phyloP scores from a whole-genome alignment of 2,329 filamentous ascomycete genomes.

The Macrophomina tecta region DNA sequence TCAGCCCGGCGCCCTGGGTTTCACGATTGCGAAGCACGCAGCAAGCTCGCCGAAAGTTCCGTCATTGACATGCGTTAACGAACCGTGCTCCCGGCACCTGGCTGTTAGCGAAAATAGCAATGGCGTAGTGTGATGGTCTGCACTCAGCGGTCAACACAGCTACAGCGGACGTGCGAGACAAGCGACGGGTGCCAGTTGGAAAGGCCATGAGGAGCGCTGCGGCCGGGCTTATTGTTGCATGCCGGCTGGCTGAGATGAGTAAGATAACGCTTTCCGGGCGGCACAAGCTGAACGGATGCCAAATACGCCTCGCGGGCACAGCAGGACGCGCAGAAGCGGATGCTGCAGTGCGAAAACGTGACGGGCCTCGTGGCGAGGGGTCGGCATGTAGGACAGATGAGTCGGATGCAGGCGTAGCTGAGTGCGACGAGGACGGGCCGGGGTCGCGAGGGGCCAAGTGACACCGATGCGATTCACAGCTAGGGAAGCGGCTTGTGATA shows the following conservation, averaged over 20 bases:
- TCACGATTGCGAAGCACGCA: background rate
- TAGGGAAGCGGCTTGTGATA: background rate
- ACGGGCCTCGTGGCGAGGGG: slow-evolving; percentile 18
- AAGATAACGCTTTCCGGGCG: background rate
- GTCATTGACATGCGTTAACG: slow-evolving; percentile 15
- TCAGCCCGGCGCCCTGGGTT: background rate
- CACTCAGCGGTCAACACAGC: background rate
- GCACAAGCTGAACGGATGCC: slow-evolving; percentile 1
- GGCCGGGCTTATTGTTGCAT: slow-evolving; percentile 1
- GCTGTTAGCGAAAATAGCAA: background rate
- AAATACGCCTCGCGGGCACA: slow-evolving; percentile 4
- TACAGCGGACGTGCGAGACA: background rate
- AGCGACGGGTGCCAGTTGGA: background rate
- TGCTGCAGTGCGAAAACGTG: slow-evolving; percentile 14
- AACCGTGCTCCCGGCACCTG: background rate
- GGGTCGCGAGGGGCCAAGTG: background rate
- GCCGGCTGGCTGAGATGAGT: background rate
- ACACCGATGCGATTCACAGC: background rate
- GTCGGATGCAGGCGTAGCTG: background rate
- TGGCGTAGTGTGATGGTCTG: background rate
- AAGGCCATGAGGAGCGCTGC: background rate
- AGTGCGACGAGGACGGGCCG: background rate
- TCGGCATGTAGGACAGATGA: background rate
- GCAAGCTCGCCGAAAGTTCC: background rate
- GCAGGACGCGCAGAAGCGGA: background rate